These are phyloP conservation scores for Olyra latifolia DNA, from an alignment of 176 grass and related monocot species.

Conservation along the genomic window DNA sequence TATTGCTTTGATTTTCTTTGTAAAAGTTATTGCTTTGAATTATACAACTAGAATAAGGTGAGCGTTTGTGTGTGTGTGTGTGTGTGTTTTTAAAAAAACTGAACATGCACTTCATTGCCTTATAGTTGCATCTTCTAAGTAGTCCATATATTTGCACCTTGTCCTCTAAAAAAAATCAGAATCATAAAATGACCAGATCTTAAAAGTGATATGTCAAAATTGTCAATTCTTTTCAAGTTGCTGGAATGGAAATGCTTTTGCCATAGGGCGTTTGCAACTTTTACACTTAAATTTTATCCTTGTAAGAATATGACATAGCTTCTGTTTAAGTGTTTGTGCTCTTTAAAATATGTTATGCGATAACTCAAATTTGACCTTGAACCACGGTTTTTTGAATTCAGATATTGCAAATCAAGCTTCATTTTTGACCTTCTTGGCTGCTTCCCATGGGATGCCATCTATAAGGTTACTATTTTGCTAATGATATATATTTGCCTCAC, in stretches of 20 bases:
- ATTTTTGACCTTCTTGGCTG: slow-evolving; percentile 78
- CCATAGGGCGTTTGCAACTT: neutral
- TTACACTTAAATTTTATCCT: neutral
- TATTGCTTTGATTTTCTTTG: neutral
- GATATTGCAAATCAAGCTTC: slow-evolving; percentile 82
- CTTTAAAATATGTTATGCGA: neutral
- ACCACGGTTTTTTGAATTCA: slow-evolving; percentile 26
- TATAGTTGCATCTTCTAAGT: neutral
- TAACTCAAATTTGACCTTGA: neutral
- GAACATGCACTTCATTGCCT: neutral
- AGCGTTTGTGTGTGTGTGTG: no score
- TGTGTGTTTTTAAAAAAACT: no score
- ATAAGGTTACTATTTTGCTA: slow-evolving; percentile 54
- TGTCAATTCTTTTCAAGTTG: neutral
- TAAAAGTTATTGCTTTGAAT: neutral
- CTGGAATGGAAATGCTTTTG: neutral
- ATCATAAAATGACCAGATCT: neutral
- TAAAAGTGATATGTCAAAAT: neutral
- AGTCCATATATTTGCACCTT: neutral
- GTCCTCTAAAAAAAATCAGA: neutral
- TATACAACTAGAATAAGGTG: neutral
- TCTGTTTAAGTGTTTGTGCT: neutral
- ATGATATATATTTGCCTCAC: neutral
- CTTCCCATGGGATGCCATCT: slow-evolving; percentile 92
- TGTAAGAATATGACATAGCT: neutral